Evolutionary conservation across 306 rosid genomes (phyloP).

Genomic region (Cucurbita moschata): DNA sequence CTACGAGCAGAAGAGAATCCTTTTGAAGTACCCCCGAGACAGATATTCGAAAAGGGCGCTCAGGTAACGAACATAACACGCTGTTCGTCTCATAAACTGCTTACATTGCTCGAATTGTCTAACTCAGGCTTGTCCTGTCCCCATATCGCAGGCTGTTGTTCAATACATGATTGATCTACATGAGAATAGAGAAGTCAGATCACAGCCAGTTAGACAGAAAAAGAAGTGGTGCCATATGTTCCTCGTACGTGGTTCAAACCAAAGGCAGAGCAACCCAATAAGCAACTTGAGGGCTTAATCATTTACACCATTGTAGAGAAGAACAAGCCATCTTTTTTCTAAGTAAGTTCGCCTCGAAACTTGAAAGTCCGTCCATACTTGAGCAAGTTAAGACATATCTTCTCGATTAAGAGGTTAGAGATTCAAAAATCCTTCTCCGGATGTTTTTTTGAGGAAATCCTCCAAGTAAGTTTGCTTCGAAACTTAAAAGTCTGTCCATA

Average conservation of each 20-base stretch:
- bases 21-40: constrained; percentile 81
- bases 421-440: too few species aligned
- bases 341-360: not conserved
- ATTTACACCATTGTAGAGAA: not conserved
- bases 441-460: too few species aligned
- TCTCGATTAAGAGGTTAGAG: too few species aligned
- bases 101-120: constrained; percentile 2
- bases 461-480: too few species aligned
- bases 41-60: constrained; percentile 60
- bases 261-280: constrained; percentile 50
- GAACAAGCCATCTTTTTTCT: not conserved
- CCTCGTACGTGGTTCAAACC: constrained; percentile 54
- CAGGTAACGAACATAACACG: constrained; percentile 25
- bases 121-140: constrained; percentile 8
- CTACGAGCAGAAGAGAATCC: constrained; percentile 76
- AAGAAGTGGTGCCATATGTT: constrained; percentile 62
- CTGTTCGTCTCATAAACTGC: not conserved
- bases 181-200: constrained; percentile 38
- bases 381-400: too few species aligned
- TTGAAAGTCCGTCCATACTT: not conserved
- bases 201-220: constrained; percentile 45
- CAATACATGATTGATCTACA: constrained; percentile 60
- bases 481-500: too few species aligned
- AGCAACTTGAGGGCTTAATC: constrained; percentile 43
- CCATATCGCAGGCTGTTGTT: constrained; percentile 66